Base-by-base conservation (phyloP, 176 grass and related monocot species). In the Bothriochloa decipiens region DNA sequence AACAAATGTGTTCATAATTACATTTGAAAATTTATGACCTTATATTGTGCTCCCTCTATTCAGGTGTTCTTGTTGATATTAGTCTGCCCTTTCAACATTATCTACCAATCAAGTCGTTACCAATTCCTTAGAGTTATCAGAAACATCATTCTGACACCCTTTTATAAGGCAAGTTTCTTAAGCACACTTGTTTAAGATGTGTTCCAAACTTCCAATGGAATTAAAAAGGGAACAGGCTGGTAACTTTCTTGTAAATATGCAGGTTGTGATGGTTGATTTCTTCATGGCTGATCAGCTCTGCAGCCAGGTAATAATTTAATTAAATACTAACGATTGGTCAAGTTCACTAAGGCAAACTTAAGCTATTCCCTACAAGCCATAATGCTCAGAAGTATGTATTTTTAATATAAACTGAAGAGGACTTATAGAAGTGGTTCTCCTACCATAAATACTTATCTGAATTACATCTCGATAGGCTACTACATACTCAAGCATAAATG, bases 231-330 rank as follows among this genome's bases (percentile, higher is more conserved):
- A 90, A 78, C 32, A 74, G 67, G 76, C 57, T 79, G 25, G 40
- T 76, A 70, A 81, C 11, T 76, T 75, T 16, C 58, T 68, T 41
- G 66, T 68, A 29, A 26, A 14, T 81, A 58, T 84, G 70, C 86
- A 99, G 96, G 97, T 99, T 78, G 86, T 96, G 67, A 99, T 99
- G 96, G 96, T 99, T 25, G 96, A 99, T 87, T 99, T 96, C 81
- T 99, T 99, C 93, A 96, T 99, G 97, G 97, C 97, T 84, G 97
- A 99, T 96, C 96, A 96, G 74, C 93, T 96, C 82, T 96, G 93
- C 78, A 99, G 93, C 39, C 96, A 96, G 93, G 93, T 96, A 96
- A 86, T 66, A 61, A 86, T 7, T 42, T 61, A 67, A 46, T 7
- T 16, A 66, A 53, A 79, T 66, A 68, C 61, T 60, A 58, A 68